Percentiles rank a stretch among this genome's conserved stretches.
Evolutionary conservation across 2,329 filamentous ascomycete genomes (phyloP).

Genomic region (Sporothrix curviconia): DNA sequence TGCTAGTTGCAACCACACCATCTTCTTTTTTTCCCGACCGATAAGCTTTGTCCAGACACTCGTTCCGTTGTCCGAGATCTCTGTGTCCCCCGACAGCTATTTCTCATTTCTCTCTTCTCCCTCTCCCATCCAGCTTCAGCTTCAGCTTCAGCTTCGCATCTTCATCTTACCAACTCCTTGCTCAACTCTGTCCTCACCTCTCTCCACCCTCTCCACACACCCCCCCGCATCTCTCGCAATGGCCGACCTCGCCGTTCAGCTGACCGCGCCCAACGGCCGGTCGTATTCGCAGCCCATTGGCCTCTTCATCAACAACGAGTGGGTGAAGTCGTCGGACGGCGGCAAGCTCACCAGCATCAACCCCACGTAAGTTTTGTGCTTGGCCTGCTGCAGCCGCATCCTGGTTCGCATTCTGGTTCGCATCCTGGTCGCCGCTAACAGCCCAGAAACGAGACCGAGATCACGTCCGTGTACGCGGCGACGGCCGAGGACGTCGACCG

Average conservation of each 20-base stretch:
- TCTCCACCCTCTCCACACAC: not conserved
- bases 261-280: conserved; percentile 69
- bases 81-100: not conserved
- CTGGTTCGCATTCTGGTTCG: not conserved
- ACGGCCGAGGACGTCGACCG: conserved; percentile 15
- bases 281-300: conserved; percentile 66
- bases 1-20: not conserved
- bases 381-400: not conserved
- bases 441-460: conserved; percentile 13
- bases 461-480: conserved; percentile 15
- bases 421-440: too few species aligned
- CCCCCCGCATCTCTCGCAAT: conserved; percentile 3
- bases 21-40: not conserved
- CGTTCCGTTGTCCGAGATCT: not conserved
- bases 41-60: not conserved
- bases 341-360: conserved; percentile 62
- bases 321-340: conserved; percentile 59
- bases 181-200: not conserved
- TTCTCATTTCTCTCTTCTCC: not conserved
- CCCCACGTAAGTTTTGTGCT: conserved; percentile 48
- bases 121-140: not conserved
- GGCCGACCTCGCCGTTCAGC: conserved; percentile 38
- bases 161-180: not conserved
- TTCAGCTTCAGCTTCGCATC: not conserved
- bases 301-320: conserved; percentile 79